A percentile compares a stretch with the other conserved stretches of the same genome.
These are phyloP conservation scores for Leucosporidium yakuticum DNA, from an alignment of 768 basidiomycete species.

Conservation along the genomic window DNA sequence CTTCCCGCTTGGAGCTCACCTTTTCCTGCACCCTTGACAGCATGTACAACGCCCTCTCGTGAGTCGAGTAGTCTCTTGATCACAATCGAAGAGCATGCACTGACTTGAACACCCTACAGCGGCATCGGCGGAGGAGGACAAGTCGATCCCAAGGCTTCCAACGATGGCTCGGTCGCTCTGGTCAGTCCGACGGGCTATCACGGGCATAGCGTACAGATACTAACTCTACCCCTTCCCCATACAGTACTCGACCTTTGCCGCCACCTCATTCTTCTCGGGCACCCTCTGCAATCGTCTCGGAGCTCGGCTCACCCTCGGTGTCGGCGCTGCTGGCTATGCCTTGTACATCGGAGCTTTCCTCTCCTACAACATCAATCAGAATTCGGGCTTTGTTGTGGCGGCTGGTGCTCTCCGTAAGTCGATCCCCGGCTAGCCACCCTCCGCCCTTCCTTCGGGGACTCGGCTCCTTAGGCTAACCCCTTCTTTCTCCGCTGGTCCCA, in stretches of 20 bases:
- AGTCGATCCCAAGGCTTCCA: constrained; percentile 58
- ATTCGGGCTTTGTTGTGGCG: constrained; percentile 60
- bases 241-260: constrained; percentile 60
- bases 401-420: constrained; percentile 45
- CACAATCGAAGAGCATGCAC: not conserved
- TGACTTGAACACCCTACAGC: not conserved
- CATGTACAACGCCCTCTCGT: no score
- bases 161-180: constrained; percentile 50
- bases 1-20: not conserved
- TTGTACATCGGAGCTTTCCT: constrained; percentile 45
- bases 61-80: no score
- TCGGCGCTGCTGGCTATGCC: constrained; percentile 70
- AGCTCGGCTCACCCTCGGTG: constrained; percentile 61
- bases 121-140: constrained; percentile 73
- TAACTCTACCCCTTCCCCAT: constrained; percentile 49
- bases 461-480: not conserved
- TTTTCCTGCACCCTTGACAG: no score
- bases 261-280: constrained; percentile 60
- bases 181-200: not conserved
- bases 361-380: constrained; percentile 61
- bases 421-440: no score
- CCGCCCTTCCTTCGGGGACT: not conserved
- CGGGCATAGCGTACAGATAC: not conserved
- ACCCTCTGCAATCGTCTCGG: constrained; percentile 77
- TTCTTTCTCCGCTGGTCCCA: constrained; percentile 46